Conservation (phyloP, 1,284 basidiomycete genomes). For the Heterobasidion parviporum region DNA sequence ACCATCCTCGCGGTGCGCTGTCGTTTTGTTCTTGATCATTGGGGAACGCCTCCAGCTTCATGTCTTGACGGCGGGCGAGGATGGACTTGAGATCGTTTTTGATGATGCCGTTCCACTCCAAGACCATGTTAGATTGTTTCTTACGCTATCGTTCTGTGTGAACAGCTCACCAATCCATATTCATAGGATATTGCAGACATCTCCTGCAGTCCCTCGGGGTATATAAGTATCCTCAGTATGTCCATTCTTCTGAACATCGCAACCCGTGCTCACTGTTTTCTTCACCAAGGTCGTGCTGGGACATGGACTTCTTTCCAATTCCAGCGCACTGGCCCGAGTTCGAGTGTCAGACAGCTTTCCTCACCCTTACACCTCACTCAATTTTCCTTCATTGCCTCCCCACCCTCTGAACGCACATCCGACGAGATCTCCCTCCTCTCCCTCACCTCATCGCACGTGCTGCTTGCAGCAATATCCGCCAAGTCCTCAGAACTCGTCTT, state of each 20-base stretch:
- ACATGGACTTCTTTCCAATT: constrained; percentile 40
- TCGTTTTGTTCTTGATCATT: constrained; percentile 20
- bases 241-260: constrained; percentile 5
- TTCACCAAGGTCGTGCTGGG: constrained; percentile 30
- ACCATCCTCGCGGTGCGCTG: constrained; percentile 17
- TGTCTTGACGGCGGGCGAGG: constrained; percentile 8
- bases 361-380: constrained; percentile 13
- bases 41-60: neutral
- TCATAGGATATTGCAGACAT: constrained; percentile 21
- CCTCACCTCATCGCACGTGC: constrained; percentile 54
- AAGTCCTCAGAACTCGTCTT: constrained; percentile 38
- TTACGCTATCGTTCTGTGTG: neutral
- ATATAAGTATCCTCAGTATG: constrained; percentile 42
- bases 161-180: constrained; percentile 1
- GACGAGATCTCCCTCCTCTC: constrained; percentile 38
- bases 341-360: constrained; percentile 1
- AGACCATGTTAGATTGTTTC: neutral
- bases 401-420: constrained; percentile 5
- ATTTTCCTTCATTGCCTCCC: constrained; percentile 19
- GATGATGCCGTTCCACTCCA: neutral
- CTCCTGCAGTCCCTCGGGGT: constrained; percentile 41
- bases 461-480: constrained; percentile 42
- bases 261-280: constrained; percentile 6
- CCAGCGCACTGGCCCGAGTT: constrained; percentile 13
- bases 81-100: neutral